Percentiles rank a stretch among this genome's conserved stretches.
Conservation (phyloP, 352 stramenopile genomes). For the Phytophthora melonis region DNA sequence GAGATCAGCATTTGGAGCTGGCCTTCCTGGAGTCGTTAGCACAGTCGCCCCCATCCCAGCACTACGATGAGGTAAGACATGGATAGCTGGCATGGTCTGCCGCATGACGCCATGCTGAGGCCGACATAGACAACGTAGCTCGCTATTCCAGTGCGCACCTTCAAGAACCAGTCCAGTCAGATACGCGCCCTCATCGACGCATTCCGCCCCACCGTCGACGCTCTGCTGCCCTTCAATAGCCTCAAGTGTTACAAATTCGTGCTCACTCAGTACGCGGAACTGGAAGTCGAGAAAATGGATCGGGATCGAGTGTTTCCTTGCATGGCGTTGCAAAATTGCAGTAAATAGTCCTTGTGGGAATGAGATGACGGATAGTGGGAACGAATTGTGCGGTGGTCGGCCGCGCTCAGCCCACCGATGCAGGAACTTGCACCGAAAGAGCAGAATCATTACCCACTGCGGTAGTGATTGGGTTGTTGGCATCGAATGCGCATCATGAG, state of each 20-base stretch:
- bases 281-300: constrained; percentile 86
- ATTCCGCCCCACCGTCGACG: constrained; percentile 10
- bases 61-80: constrained; percentile 75
- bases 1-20: neutral
- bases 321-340: constrained; percentile 76
- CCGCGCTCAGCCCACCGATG: constrained; percentile 52
- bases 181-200: constrained; percentile 53
- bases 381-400: constrained; percentile 37
- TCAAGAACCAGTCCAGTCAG: constrained; percentile 75
- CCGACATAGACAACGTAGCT: constrained; percentile 59
- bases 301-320: constrained; percentile 67
- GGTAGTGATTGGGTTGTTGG: constrained; percentile 52
- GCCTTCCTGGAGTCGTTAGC: neutral
- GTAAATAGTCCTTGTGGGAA: constrained; percentile 87
- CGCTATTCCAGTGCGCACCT: constrained; percentile 70
- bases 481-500: constrained; percentile 24
- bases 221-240: neutral
- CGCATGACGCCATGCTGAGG: constrained; percentile 67
- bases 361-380: constrained; percentile 72
- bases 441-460: constrained; percentile 66
- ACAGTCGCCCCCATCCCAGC: neutral
- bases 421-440: constrained; percentile 68
- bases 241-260: constrained; percentile 34
- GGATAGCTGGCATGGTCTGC: constrained; percentile 86
- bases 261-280: constrained; percentile 65